A percentile compares a stretch with the other conserved stretches of the same genome.
Conservation (phyloP, 495 filamentous ascomycete genomes). For the Pseudevernia furfuracea region DNA sequence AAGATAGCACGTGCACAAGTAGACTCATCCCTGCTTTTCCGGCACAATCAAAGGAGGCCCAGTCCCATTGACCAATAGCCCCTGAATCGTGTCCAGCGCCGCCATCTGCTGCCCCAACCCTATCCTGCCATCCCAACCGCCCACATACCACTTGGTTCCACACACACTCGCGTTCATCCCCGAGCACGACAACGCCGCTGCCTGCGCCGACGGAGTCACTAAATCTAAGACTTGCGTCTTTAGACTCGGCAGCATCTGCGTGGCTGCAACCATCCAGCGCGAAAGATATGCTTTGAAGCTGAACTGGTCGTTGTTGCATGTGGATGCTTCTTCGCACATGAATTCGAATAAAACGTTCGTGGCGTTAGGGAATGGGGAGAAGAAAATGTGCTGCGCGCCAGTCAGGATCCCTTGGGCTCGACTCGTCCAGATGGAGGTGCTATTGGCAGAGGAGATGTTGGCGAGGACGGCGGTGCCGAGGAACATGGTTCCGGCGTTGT, state of each 20-base stretch:
- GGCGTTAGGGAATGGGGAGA: constrained; percentile 25
- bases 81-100: constrained; percentile 60
- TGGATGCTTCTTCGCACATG: constrained; percentile 56
- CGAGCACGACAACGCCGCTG: constrained; percentile 55
- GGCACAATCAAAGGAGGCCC: constrained; percentile 8
- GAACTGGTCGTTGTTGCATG: constrained; percentile 64
- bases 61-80: constrained; percentile 22
- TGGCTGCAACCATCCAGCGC: constrained; percentile 59
- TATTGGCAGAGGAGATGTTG: constrained; percentile 37
- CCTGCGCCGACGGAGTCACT: constrained; percentile 47
- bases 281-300: constrained; percentile 71
- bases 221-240: constrained; percentile 48
- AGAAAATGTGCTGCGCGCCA: constrained; percentile 49
- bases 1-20: not conserved
- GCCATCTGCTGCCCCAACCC: constrained; percentile 61
- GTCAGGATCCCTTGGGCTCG: constrained; percentile 49
- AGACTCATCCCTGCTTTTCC: not conserved
- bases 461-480: constrained; percentile 74
- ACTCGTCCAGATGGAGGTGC: constrained; percentile 45
- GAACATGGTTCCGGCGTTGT: constrained; percentile 68
- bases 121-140: constrained; percentile 39
- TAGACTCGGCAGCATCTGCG: constrained; percentile 59
- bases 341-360: constrained; percentile 56
- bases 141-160: constrained; percentile 46
- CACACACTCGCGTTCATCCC: constrained; percentile 43